A percentile compares a stretch with the other conserved stretches of the same genome.
Conservation (phyloP, 768 basidiomycete genomes). For the Paxillus ammoniavirescens region DNA sequence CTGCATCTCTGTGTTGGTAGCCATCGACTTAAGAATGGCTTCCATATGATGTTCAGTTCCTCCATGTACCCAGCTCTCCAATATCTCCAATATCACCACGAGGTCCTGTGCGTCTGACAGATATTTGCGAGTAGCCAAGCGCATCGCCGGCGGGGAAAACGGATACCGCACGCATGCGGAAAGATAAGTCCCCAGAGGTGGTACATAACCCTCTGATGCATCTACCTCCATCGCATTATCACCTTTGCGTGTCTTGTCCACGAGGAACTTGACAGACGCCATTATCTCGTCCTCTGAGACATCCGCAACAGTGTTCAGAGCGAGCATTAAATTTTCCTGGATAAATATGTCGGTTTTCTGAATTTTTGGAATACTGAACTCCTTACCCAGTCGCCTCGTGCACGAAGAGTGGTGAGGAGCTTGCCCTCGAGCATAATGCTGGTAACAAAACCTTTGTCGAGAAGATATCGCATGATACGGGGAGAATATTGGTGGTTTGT, state of each 20-base stretch:
- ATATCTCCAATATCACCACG: constrained; percentile 33
- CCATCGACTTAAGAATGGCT: constrained; percentile 21
- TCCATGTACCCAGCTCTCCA: constrained; percentile 41
- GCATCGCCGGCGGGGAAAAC: constrained; percentile 37
- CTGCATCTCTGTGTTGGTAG: constrained; percentile 13
- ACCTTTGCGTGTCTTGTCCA: constrained; percentile 35
- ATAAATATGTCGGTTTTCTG: not conserved
- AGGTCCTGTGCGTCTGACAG: constrained; percentile 41
- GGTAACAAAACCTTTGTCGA: constrained; percentile 55
- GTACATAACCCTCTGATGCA: constrained; percentile 22
- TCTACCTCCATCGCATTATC: constrained; percentile 39
- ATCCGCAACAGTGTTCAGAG: constrained; percentile 57
- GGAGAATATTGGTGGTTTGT: constrained; percentile 47
- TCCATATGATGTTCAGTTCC: constrained; percentile 26
- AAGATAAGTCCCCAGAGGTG: constrained; percentile 38
- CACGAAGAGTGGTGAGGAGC: constrained; percentile 50
- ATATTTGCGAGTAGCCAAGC: constrained; percentile 43
- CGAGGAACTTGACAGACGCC: constrained; percentile 45
- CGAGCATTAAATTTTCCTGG: constrained; percentile 43
- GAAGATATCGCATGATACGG: constrained; percentile 55
- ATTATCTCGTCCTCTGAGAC: constrained; percentile 66
- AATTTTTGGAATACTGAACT: not conserved
- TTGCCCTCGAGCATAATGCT: constrained; percentile 62
- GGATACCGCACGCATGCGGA: constrained; percentile 40
- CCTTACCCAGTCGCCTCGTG: constrained; percentile 68